Evolutionary conservation across 1,284 basidiomycete species (phyloP).

Genomic region (Naganishia albida): DNA sequence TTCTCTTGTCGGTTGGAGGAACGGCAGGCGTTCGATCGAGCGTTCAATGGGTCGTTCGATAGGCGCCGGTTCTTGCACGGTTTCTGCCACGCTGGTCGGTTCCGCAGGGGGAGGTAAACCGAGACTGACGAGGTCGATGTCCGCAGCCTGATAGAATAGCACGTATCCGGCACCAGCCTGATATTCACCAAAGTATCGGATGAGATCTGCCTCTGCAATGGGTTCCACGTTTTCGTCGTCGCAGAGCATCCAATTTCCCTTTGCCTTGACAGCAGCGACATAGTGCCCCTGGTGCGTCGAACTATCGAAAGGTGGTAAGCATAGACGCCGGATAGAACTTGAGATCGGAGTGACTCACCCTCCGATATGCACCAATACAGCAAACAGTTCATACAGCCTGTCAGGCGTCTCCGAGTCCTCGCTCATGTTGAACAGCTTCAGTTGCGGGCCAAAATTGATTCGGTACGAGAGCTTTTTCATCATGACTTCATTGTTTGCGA

Average conservation of each 20-base stretch:
- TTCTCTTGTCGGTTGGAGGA: not conserved
- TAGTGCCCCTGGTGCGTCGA: conserved; percentile 98
- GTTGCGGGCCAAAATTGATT: conserved; percentile 91
- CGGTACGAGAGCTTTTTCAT: conserved; percentile 88
- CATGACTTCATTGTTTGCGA: conserved; percentile 77
- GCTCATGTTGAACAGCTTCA: conserved; percentile 93
- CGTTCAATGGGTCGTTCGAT: not conserved
- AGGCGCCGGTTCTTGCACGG: conserved; percentile 8
- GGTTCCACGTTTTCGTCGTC: conserved; percentile 90
- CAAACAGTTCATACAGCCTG: conserved; percentile 88
- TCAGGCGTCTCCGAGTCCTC: conserved; percentile 86
- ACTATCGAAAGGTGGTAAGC: conserved; percentile 54
- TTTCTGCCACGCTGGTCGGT: not conserved
- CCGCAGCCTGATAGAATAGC: conserved; percentile 92
- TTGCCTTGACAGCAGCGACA: conserved; percentile 86
- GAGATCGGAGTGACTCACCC: conserved; percentile 63
- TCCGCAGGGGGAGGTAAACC: conserved; percentile 55
- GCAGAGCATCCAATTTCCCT: conserved; percentile 84
- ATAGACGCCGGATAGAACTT: conserved; percentile 13
- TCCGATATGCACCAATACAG: conserved; percentile 96
- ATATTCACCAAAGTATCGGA: conserved; percentile 92
- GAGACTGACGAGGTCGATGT: conserved; percentile 70
- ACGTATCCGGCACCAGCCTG: conserved; percentile 89
- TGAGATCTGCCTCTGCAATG: conserved; percentile 85
- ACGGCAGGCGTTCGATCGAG: not conserved